These are phyloP conservation scores for Sanghuangporus sanghuang DNA, from an alignment of 1,284 basidiomycete genomes.

Conservation along the genomic window DNA sequence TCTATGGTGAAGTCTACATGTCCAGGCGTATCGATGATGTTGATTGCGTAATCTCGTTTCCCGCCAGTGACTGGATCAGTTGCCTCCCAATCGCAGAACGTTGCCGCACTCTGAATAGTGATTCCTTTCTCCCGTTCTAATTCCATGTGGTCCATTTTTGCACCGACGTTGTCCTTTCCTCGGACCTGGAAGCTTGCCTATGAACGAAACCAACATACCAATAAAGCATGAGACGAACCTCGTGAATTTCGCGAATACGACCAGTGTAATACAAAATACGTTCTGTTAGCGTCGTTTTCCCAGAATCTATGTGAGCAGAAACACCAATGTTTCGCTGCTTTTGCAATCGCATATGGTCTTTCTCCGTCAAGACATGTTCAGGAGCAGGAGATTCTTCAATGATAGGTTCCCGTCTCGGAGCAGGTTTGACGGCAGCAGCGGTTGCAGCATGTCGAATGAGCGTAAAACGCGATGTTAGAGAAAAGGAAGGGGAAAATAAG, in stretches of 20 bases:
- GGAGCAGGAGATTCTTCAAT: neutral
- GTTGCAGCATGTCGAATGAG: constrained; percentile 18
- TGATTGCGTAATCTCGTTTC: constrained; percentile 87
- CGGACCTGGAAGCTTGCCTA: constrained; percentile 52
- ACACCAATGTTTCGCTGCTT: constrained; percentile 80
- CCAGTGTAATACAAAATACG: constrained; percentile 97
- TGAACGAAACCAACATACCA: neutral
- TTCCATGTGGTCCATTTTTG: constrained; percentile 99
- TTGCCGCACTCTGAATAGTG: constrained; percentile 98
- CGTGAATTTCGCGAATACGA: constrained; percentile 93
- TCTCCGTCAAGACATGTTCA: constrained; percentile 40
- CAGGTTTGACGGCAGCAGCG: constrained; percentile 18
- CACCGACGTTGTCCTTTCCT: constrained; percentile 92
- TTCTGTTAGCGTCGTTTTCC: constrained; percentile 99
- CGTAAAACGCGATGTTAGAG: neutral
- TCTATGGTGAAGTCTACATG: constrained; percentile 99
- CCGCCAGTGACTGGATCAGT: constrained; percentile 57
- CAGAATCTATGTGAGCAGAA: constrained; percentile 94
- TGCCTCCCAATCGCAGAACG: constrained; percentile 95
- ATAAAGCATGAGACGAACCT: constrained; percentile 51
- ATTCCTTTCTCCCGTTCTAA: constrained; percentile 99
- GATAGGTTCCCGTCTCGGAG: neutral
- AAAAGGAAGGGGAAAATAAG: neutral
- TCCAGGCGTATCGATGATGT: constrained; percentile 99
- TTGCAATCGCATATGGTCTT: constrained; percentile 51